Evolutionary conservation across 345 rosid species (phyloP).

Genomic region (Lumnitzera littorea): DNA sequence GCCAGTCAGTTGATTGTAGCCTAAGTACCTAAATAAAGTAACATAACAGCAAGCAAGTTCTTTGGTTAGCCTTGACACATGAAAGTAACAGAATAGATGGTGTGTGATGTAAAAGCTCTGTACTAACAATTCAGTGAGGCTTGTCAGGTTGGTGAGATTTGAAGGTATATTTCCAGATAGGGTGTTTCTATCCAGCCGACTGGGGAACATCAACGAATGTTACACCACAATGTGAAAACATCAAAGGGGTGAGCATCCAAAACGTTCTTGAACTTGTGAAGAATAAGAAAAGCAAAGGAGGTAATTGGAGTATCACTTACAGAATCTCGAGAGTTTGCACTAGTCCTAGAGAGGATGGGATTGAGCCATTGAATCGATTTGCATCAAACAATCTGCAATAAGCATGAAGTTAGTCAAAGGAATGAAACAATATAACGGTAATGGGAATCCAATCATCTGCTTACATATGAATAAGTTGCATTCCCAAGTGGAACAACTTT

Average conservation of each 20-base stretch:
- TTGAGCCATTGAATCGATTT: conserved; percentile 56
- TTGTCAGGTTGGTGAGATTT: conserved; percentile 72
- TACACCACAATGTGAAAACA: not conserved
- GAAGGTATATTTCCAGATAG: conserved; percentile 56
- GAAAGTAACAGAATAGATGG: not conserved
- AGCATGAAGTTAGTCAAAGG: conserved; percentile 3
- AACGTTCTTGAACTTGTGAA: not conserved
- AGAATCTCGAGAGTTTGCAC: conserved; percentile 91
- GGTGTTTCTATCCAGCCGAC: conserved; percentile 87
- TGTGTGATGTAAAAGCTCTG: not conserved
- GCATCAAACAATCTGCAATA: conserved; percentile 73
- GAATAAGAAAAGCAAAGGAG: conserved; percentile 3
- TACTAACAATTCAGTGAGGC: conserved; percentile 68
- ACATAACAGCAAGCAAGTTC: not conserved
- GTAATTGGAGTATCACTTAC: conserved; percentile 43
- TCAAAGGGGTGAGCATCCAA: not conserved
- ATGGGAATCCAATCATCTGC: conserved; percentile 13
- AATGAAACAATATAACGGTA: not conserved
- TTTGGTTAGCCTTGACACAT: no score
- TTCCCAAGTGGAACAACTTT: conserved; percentile 61
- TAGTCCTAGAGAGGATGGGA: conserved; percentile 64
- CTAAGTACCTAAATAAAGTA: conserved; percentile 56
- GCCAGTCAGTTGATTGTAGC: conserved; percentile 68
- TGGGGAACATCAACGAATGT: conserved; percentile 15
- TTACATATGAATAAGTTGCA: conserved; percentile 87